Evolutionary conservation across 768 basidiomycete species (phyloP).

Genomic region (Polyporus arcularius): DNA sequence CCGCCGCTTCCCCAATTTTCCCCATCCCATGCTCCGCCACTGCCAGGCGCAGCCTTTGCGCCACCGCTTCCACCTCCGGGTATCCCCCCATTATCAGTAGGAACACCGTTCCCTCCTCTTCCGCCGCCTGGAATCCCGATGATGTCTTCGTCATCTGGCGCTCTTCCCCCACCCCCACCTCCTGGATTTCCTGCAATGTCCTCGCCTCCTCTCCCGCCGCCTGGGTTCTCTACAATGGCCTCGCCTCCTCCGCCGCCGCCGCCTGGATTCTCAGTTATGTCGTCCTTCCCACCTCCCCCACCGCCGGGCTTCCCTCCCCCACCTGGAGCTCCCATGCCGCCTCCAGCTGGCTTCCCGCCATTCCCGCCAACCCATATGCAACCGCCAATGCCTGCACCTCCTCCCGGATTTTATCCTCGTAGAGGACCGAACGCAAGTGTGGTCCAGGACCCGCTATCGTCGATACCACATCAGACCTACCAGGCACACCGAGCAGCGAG

Average conservation of each 20-base stretch:
- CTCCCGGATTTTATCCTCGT: conserved; percentile 68
- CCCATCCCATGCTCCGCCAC: conserved; percentile 23
- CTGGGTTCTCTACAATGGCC: conserved; percentile 8
- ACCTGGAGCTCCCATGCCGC: conserved; percentile 15
- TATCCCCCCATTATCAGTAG: conserved; percentile 15
- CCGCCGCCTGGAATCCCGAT: background rate
- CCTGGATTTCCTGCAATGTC: background rate
- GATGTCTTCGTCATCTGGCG: no score
- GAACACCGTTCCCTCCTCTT: background rate
- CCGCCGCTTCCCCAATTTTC: conserved; percentile 30
- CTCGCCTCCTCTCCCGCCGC: conserved; percentile 7
- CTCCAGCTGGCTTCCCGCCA: conserved; percentile 29
- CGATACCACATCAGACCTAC: conserved; percentile 76
- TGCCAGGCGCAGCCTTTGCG: background rate
- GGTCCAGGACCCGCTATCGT: conserved; percentile 76
- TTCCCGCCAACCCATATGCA: conserved; percentile 28
- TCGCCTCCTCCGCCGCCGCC: conserved; percentile 28
- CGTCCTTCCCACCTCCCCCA: conserved; percentile 17
- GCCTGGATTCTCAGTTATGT: conserved; percentile 23
- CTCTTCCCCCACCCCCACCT: background rate
- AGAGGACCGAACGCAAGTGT: conserved; percentile 50
- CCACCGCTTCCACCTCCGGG: conserved; percentile 24
- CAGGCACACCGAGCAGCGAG: conserved; percentile 66
- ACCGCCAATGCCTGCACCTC: conserved; percentile 41
- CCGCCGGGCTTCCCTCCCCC: conserved; percentile 24